These are phyloP conservation scores for Allantophomopsis lycopodina DNA, from an alignment of 2,329 filamentous ascomycete genomes.

Conservation along the genomic window DNA sequence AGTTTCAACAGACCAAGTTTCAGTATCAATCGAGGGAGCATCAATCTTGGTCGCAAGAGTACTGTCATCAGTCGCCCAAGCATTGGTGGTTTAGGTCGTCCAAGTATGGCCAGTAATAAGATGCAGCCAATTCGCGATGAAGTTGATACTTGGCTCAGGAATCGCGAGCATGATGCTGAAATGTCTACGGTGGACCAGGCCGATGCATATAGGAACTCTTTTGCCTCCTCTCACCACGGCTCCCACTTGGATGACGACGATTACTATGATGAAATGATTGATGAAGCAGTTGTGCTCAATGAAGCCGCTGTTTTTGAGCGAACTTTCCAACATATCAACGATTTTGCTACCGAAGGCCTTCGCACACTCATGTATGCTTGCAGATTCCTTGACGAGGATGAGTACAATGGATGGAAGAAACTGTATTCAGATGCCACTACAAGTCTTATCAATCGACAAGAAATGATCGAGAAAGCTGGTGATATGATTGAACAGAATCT, in stretches of 20 bases:
- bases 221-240: conserved; percentile 14
- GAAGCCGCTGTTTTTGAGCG: conserved; percentile 44
- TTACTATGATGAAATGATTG: conserved; percentile 37
- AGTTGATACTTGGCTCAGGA: conserved; percentile 17
- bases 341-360: conserved; percentile 76
- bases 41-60: background rate
- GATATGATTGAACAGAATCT: conserved; percentile 71
- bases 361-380: conserved; percentile 77
- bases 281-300: conserved; percentile 44
- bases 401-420: conserved; percentile 66
- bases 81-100: conserved; percentile 7
- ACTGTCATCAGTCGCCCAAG: background rate
- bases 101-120: conserved; percentile 15
- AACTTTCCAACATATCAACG: conserved; percentile 78
- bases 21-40: background rate
- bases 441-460: conserved; percentile 65
- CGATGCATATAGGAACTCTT: conserved; percentile 19
- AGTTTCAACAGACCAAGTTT: conserved; percentile 7
- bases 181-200: conserved; percentile 22
- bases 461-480: conserved; percentile 64
- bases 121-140: conserved; percentile 21
- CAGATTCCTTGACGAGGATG: conserved; percentile 58
- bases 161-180: conserved; percentile 29
- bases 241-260: conserved; percentile 30
- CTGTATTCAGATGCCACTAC: conserved; percentile 70